Conservation (phyloP, 371 early-diverging fungal genomes). For the Mucor indicus region DNA sequence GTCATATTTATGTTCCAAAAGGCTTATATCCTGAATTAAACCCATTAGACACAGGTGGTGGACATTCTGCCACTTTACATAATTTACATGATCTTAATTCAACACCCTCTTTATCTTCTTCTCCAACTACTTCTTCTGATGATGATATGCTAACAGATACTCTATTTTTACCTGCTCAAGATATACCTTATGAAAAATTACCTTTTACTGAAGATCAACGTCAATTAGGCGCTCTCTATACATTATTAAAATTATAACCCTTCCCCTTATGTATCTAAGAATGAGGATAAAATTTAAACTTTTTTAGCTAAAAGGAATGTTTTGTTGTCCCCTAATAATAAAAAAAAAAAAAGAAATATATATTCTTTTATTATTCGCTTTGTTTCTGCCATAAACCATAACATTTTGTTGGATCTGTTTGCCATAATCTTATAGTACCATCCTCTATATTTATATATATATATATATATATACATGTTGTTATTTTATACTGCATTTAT, state of each 20-base stretch:
- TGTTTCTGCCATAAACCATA: constrained; percentile 74
- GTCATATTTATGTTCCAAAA: constrained; percentile 53
- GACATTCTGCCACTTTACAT: constrained; percentile 40
- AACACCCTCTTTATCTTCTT: constrained; percentile 6
- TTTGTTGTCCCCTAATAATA: neutral
- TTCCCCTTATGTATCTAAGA: too few species aligned
- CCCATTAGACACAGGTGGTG: constrained; percentile 45
- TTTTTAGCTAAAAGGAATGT: neutral
- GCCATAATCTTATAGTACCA: constrained; percentile 78
- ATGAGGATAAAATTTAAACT: neutral
- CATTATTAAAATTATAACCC: constrained; percentile 25
- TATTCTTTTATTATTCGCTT: neutral
- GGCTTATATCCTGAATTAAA: constrained; percentile 64
- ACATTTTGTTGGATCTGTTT: constrained; percentile 63
- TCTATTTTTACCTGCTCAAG: constrained; percentile 30
- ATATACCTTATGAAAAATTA: constrained; percentile 41
- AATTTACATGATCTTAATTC: constrained; percentile 11
- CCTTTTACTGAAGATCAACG: constrained; percentile 50
- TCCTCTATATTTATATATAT: constrained; percentile 47
- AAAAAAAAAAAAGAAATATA: neutral
- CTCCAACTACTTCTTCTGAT: constrained; percentile 8
- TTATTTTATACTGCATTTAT: neutral
- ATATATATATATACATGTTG: neutral
- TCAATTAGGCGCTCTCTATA: constrained; percentile 39
- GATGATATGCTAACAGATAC: constrained; percentile 7